These are phyloP conservation scores for Trifolium fragiferum DNA, from an alignment of 306 rosid species.

Conservation along the genomic window DNA sequence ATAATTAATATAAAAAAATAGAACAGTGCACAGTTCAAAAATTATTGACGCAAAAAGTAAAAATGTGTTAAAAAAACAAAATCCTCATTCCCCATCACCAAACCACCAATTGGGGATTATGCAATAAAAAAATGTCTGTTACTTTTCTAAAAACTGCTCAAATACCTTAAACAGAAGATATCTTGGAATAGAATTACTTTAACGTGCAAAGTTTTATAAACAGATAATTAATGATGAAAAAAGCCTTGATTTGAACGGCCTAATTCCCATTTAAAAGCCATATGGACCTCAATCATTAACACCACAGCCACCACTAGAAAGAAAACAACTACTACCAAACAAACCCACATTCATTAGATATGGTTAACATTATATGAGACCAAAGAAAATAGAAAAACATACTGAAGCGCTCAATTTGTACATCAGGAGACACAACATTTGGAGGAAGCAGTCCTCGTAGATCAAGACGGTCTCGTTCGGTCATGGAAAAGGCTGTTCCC, in stretches of 20 bases:
- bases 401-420: slow-evolving; percentile 96
- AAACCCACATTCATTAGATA: slow-evolving; percentile 24
- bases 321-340: slow-evolving; percentile 11
- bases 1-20: background rate
- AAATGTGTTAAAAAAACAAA: slow-evolving; percentile 6
- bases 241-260: slow-evolving; percentile 22
- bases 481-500: slow-evolving; percentile 97
- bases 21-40: slow-evolving; percentile 1
- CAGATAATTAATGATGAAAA: slow-evolving; percentile 13
- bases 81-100: slow-evolving; percentile 20
- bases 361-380: slow-evolving; percentile 22
- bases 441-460: slow-evolving; percentile 99
- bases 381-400: slow-evolving; percentile 40
- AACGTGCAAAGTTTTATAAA: background rate
- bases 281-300: slow-evolving; percentile 22
- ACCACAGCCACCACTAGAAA: slow-evolving; percentile 13
- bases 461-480: slow-evolving; percentile 98
- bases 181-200: background rate
- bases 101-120: slow-evolving; percentile 1
- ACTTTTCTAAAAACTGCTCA: slow-evolving; percentile 8
- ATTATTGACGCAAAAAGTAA: slow-evolving; percentile 12
- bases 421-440: slow-evolving; percentile 86
- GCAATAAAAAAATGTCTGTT: slow-evolving; percentile 28
- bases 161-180: slow-evolving; percentile 24
- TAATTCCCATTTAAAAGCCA: slow-evolving; percentile 30